These are phyloP conservation scores for Vanderwaltozyma polyspora DNA, from an alignment of 805 yeast genomes.

Conservation along the genomic window DNA sequence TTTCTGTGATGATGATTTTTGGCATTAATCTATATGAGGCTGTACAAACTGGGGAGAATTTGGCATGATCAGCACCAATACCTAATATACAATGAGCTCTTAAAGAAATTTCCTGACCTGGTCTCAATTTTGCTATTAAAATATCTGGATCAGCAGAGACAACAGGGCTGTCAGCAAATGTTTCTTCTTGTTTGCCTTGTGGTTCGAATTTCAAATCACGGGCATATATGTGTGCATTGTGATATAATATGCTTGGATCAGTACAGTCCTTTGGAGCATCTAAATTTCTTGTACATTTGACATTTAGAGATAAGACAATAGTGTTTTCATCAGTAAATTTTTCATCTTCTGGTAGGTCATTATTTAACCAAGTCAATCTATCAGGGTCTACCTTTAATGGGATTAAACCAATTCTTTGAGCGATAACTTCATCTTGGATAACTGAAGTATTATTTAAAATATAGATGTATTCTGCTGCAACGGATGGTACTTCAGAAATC, in stretches of 20 bases:
- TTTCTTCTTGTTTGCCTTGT: slow-evolving; percentile 73
- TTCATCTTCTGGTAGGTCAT: slow-evolving; percentile 48
- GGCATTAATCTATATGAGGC: slow-evolving; percentile 94
- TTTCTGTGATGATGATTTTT: slow-evolving; percentile 60
- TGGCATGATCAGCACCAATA: slow-evolving; percentile 90
- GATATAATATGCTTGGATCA: slow-evolving; percentile 73
- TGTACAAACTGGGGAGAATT: slow-evolving; percentile 93
- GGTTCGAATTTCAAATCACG: slow-evolving; percentile 83
- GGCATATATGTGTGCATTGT: slow-evolving; percentile 82
- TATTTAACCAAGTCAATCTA: slow-evolving; percentile 70
- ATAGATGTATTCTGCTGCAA: slow-evolving; percentile 87
- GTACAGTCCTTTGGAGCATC: slow-evolving; percentile 68
- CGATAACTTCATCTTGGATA: slow-evolving; percentile 92
- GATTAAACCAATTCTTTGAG: slow-evolving; percentile 87
- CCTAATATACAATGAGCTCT: slow-evolving; percentile 88
- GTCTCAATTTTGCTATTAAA: slow-evolving; percentile 82
- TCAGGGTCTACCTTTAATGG: slow-evolving; percentile 92
- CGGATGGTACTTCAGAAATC: slow-evolving; percentile 94
- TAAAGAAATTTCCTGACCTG: slow-evolving; percentile 90
- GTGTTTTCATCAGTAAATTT: slow-evolving; percentile 83
- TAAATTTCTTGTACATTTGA: slow-evolving; percentile 75
- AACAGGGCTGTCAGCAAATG: slow-evolving; percentile 55
- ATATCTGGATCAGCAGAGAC: slow-evolving; percentile 82
- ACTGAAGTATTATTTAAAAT: slow-evolving; percentile 92
- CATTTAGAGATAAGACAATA: slow-evolving; percentile 68